Conservation (phyloP, 352 stramenopile species). For the Aphanomyces invadans region DNA sequence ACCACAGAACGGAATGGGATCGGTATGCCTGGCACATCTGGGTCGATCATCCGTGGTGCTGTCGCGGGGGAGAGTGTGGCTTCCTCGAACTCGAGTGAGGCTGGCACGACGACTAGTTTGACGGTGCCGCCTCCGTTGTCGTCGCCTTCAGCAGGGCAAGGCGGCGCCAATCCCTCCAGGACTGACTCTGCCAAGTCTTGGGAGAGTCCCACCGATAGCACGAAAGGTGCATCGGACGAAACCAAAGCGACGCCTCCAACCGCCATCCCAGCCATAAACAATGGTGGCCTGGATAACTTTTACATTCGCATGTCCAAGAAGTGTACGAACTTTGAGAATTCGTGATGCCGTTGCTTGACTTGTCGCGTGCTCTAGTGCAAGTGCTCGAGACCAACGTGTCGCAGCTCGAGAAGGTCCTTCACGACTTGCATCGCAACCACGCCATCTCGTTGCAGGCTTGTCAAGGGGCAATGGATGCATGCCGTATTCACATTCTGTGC, state of each 20-base stretch:
- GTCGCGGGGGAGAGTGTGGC: too few species aligned
- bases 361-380: slow-evolving; percentile 40
- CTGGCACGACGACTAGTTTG: too few species aligned
- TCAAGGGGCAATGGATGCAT: neutral
- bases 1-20: too few species aligned
- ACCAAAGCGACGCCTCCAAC: slow-evolving; percentile 2
- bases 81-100: too few species aligned
- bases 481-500: too few species aligned
- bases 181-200: neutral
- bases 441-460: slow-evolving; percentile 39
- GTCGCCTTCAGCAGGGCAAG: too few species aligned
- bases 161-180: too few species aligned
- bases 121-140: too few species aligned
- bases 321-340: slow-evolving; percentile 33
- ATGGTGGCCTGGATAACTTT: slow-evolving; percentile 64
- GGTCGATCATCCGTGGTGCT: too few species aligned
- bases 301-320: slow-evolving; percentile 82
- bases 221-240: neutral
- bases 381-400: slow-evolving; percentile 61
- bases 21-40: too few species aligned
- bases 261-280: neutral
- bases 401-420: slow-evolving; percentile 41
- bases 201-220: neutral
- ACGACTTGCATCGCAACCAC: slow-evolving; percentile 41
- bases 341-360: neutral